Percentiles rank a stretch among this genome's conserved stretches.
These are phyloP conservation scores for Arabidopsis hybrid DNA, from an alignment of 441 rosid species.

Conservation along the genomic window DNA sequence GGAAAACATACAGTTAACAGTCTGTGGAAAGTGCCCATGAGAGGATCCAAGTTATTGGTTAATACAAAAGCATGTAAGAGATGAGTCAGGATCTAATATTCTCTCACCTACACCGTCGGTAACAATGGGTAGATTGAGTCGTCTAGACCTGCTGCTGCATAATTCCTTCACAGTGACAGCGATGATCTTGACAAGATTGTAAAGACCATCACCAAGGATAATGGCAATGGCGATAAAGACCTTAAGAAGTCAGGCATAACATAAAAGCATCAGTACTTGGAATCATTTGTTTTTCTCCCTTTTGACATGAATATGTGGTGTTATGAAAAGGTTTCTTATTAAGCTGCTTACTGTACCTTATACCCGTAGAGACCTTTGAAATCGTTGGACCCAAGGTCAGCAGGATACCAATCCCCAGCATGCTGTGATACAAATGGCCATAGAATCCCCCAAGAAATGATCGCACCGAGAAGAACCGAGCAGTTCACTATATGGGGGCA, in stretches of 20 bases:
- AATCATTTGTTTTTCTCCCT: neutral
- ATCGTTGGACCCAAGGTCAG: constrained; percentile 77
- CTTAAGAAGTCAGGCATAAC: constrained; percentile 44
- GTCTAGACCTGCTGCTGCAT: constrained; percentile 62
- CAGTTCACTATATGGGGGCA: constrained; percentile 94
- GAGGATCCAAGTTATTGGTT: neutral
- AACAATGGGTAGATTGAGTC: constrained; percentile 62
- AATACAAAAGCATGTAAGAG: constrained; percentile 1
- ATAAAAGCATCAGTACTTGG: constrained; percentile 15
- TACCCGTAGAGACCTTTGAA: constrained; percentile 96
- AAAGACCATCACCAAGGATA: constrained; percentile 93
- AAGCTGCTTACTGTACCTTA: constrained; percentile 59
- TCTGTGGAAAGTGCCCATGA: constrained; percentile 20
- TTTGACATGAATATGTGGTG: constrained; percentile 18
- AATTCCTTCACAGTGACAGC: constrained; percentile 67
- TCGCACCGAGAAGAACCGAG: constrained; percentile 90
- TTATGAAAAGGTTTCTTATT: neutral
- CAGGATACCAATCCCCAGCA: constrained; percentile 91
- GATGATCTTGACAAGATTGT: constrained; percentile 85
- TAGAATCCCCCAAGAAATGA: constrained; percentile 88
- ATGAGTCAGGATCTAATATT: constrained; percentile 8
- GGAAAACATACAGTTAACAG: constrained; percentile 1
- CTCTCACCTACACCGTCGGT: constrained; percentile 61
- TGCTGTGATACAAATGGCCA: constrained; percentile 83
- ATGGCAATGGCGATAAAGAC: constrained; percentile 87